Evolutionary conservation across 306 rosid genomes (phyloP).

Genomic region (Glycyrrhiza uralensis): DNA sequence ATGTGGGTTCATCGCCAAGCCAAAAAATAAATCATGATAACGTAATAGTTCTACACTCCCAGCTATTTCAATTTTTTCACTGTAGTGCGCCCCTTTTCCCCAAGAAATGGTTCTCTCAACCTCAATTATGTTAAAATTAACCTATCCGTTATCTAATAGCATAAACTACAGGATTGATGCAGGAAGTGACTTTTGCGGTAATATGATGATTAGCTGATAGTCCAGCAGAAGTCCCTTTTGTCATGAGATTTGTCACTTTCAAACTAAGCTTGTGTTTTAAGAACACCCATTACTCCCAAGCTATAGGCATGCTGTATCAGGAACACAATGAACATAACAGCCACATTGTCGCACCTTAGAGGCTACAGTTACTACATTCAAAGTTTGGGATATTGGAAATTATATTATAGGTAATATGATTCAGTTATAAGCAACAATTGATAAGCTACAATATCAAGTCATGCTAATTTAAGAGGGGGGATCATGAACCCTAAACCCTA

Average conservation of each 20-base stretch:
- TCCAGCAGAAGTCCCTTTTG: background rate
- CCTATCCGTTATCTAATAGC: background rate
- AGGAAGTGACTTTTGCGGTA: background rate
- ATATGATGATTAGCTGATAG: background rate
- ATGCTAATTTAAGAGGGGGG: background rate
- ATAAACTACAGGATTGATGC: background rate
- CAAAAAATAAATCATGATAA: background rate
- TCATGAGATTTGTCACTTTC: background rate
- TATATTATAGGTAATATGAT: background rate
- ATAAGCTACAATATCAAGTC: background rate
- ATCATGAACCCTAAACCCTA: background rate
- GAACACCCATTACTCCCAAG: background rate
- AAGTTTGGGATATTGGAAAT: background rate
- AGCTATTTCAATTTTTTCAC: background rate
- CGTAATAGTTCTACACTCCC: constrained; percentile 1
- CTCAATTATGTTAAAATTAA: background rate
- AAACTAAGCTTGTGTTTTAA: background rate
- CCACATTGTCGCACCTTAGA: background rate
- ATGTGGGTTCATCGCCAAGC: background rate
- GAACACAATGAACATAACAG: background rate
- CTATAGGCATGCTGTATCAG: background rate
- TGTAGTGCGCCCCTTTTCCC: background rate
- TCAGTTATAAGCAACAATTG: background rate
- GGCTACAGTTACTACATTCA: background rate
- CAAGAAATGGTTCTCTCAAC: background rate